Percentiles rank a stretch among this genome's conserved stretches.
phyloP scores from a whole-genome alignment of 768 basidiomycete species.

The Suillus hirtellus region DNA sequence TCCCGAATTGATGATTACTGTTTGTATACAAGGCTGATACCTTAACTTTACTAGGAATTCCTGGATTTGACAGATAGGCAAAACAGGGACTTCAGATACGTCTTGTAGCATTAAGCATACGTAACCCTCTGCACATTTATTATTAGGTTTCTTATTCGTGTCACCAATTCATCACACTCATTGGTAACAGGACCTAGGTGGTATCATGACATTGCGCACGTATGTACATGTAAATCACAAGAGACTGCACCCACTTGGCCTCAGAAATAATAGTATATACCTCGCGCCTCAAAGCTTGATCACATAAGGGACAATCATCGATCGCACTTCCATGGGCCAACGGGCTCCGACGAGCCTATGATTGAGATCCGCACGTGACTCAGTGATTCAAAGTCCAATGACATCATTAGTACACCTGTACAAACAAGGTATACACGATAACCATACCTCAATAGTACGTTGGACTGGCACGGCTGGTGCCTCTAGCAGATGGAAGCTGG shows the following conservation, averaged over 20 bases:
- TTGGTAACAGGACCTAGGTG: background rate
- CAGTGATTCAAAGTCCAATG: too few relatives aligned
- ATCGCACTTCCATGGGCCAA: background rate
- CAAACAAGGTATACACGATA: background rate
- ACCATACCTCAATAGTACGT: background rate
- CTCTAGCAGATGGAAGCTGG: too few relatives aligned
- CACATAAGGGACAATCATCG: background rate
- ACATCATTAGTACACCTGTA: background rate
- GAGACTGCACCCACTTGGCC: background rate
- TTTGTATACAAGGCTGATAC: background rate
- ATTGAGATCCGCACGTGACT: background rate
- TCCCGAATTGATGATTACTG: too few relatives aligned
- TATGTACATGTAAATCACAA: background rate
- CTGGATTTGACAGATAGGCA: conserved; percentile 73
- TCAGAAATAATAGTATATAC: background rate
- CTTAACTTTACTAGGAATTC: conserved; percentile 48
- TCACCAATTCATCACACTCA: background rate
- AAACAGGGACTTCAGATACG: conserved; percentile 74
- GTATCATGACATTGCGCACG: background rate
- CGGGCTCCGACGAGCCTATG: background rate
- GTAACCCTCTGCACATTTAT: background rate
- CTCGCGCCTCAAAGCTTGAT: background rate
- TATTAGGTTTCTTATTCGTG: background rate
- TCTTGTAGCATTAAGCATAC: conserved; percentile 41
- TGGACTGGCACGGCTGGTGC: too few relatives aligned